Evolutionary conservation across 257 asterid genomes (phyloP).

Genomic region (Paulownia fortunei): DNA sequence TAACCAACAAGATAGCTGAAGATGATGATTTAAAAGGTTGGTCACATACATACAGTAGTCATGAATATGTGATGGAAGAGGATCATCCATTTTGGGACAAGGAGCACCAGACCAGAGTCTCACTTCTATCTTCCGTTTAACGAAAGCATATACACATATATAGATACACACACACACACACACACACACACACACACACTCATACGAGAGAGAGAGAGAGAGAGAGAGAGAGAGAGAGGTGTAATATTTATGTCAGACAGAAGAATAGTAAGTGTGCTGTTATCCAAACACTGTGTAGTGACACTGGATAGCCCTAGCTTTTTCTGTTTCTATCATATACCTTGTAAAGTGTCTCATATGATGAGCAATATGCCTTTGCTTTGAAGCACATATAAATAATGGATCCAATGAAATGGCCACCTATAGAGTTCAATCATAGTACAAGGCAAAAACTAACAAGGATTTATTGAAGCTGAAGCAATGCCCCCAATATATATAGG

Average conservation of each 20-base stretch:
- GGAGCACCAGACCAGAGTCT: conserved; percentile 47
- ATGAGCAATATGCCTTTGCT: background rate
- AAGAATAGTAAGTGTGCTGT: too few species aligned
- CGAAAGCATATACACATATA: background rate
- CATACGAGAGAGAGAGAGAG: conserved; percentile 3
- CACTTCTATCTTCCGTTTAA: conserved; percentile 62
- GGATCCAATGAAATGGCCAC: background rate
- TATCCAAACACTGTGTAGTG: background rate
- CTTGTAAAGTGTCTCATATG: background rate
- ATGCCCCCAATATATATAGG: background rate
- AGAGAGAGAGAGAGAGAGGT: conserved; percentile 1
- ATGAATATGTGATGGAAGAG: conserved; percentile 36
- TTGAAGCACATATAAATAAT: conserved; percentile 16
- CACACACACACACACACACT: too few species aligned
- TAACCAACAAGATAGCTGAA: conserved; percentile 18
- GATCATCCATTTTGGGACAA: conserved; percentile 75
- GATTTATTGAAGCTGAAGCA: background rate
- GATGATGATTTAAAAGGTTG: conserved; percentile 24
- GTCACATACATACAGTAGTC: conserved; percentile 17
- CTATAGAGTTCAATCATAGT: background rate
- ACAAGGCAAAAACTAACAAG: background rate
- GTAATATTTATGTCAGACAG: background rate
- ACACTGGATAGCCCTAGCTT: background rate
- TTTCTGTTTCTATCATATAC: background rate
- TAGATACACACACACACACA: background rate